phyloP scores from a whole-genome alignment of 2,329 filamentous ascomycete species.

The Talaromyces sp. region DNA sequence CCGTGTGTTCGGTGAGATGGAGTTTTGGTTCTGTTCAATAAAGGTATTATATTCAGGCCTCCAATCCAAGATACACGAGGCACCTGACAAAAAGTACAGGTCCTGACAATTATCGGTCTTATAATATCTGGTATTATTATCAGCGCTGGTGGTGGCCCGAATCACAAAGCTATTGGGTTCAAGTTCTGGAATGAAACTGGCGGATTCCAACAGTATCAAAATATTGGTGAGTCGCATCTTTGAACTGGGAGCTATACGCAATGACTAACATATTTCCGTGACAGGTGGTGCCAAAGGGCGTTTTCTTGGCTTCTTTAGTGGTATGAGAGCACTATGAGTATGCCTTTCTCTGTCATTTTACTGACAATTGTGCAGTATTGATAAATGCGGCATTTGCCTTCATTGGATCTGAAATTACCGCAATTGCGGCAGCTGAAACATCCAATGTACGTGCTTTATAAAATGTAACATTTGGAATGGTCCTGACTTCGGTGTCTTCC shows the following conservation, averaged over 20 bases:
- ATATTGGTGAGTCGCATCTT: slow-evolving; percentile 4
- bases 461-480: no score
- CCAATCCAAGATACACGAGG: no score
- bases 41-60: slow-evolving; percentile 7
- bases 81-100: background rate
- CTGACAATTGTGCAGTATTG: slow-evolving; percentile 8
- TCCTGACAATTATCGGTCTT: slow-evolving; percentile 19
- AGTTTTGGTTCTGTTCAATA: slow-evolving; percentile 19
- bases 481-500: background rate
- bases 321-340: background rate
- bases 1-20: slow-evolving; percentile 15
- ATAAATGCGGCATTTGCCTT: slow-evolving; percentile 25
- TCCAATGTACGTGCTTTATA: slow-evolving; percentile 11
- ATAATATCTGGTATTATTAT: slow-evolving; percentile 21
- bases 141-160: slow-evolving; percentile 17
- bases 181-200: slow-evolving; percentile 19
- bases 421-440: slow-evolving; percentile 22
- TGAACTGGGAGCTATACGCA: background rate
- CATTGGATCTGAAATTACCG: slow-evolving; percentile 23
- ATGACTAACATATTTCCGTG: background rate
- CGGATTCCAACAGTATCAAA: slow-evolving; percentile 15
- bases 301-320: slow-evolving; percentile 24
- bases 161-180: slow-evolving; percentile 18
- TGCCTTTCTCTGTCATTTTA: background rate
- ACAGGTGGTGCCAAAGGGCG: slow-evolving; percentile 17